Evolutionary conservation across 1,139 yeast species (phyloP), one percentile per base, ranked within the genome.

Genomic region (Kodamaea derodonti): DNA sequence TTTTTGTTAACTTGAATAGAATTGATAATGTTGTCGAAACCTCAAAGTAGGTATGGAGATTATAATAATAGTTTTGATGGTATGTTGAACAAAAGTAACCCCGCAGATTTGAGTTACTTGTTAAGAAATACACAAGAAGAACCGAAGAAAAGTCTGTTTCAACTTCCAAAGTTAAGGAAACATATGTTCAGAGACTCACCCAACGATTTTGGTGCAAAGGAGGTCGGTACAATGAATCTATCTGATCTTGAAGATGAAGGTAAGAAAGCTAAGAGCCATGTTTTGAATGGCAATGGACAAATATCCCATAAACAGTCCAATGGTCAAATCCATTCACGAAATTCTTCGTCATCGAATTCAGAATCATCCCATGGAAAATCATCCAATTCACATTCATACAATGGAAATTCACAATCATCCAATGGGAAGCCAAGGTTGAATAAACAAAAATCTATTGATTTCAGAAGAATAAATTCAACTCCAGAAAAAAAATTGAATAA

Each of bases 201-300:
- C 20, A 30, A 30, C 24, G 12, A 30, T n/a, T 16, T n/a, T 9
- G 16, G 20, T 16, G 52, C 56, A 12, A 45, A 45, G 28, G 65
- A 58, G 41, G 47, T 60, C 36, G 47, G 43, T 15, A 61, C 49
- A 14, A 46, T 59, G 14, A 38, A 47, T 4, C 51, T 57, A 32
- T 48, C 56, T 5, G 58, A 56, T 32, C 46, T 45, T 23, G 62
- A 56, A 3, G 56, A 46, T 10, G 51, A 41, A 15, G 14, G 11
- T 20, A 20, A 11, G 11, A 20, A 20, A 20, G n/a, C n/a, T n/a
- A n/a, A n/a, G n/a, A n/a, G n/a, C n/a, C n/a, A n/a, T n/a, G n/a
- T n/a, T n/a, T n/a, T n/a, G n/a, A n/a, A n/a, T n/a, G n/a, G n/a
- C n/a, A n/a, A n/a, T n/a, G n/a, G n/a, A n/a, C n/a, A n/a, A n/a